Base-by-base conservation (phyloP, 176 grass and related monocot genomes). In the Alloteropsis semialata region DNA sequence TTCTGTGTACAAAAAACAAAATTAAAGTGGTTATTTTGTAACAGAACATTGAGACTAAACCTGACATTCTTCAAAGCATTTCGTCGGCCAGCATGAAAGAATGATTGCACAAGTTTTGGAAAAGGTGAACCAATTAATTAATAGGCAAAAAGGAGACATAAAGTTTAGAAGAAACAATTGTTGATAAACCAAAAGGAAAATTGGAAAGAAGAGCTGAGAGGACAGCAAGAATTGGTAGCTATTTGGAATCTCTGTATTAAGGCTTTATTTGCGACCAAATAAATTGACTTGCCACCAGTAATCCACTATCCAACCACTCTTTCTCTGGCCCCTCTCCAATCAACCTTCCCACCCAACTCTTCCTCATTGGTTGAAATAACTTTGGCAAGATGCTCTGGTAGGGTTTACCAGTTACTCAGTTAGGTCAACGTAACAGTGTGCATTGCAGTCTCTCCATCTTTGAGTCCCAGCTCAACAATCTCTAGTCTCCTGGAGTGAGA, bases 231-330 rank as follows among this genome's bases (percentile, higher is more conserved):
- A 58, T 58, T 15, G 62, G 73, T 82, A 7, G 32, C n/a, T n/a
- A n/a, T 70, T 72, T 83, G 73, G 66, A 34, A 10, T 48, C 50
- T 75, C 37, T 65, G 80, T 16, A 45, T 70, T 70, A 3, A 81
- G 55, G 87, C 65, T 86, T 86, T n/a, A n/a, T n/a, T n/a, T 72
- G 34, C 78, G 43, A 89, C 78, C 77, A 85, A 89, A 89, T 76
- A 77, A 89, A 85, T 82, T 77, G 78, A 90, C 83, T 54, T 66
- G 57, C n/a, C 78, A 86, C 84, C 79, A 34, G 74, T 86, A 85
- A 76, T 82, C 46, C 30, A 78, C 28, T 58, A n/a, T 17, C 24
- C n/a, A 58, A 39, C 38, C 56, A 82, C 78, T 56, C 29, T 57
- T 57, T 77, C 27, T 12, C 25, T 62, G 72, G 69, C 32, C 77